These are phyloP conservation scores for Tolypocladium capitatum DNA, from an alignment of 2,329 filamentous ascomycete genomes.

Conservation along the genomic window DNA sequence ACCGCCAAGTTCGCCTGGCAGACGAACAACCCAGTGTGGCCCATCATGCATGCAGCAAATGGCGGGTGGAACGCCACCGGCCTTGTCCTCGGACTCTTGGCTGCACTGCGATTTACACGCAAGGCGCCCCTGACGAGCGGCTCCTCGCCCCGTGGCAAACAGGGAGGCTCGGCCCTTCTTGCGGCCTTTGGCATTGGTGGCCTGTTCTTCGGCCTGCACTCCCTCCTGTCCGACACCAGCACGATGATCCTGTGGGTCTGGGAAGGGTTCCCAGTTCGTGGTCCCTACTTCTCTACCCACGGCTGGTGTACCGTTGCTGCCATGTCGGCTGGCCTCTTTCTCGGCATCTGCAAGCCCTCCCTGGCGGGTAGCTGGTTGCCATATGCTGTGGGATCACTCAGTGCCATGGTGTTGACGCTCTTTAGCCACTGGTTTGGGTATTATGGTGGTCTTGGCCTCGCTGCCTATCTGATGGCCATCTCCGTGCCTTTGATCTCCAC, in stretches of 20 bases:
- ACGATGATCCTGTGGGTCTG: slow-evolving; percentile 99
- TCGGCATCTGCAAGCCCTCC: slow-evolving; percentile 60
- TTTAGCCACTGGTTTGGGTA: slow-evolving; percentile 80
- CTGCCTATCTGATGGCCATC: slow-evolving; percentile 71
- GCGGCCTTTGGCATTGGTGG: slow-evolving; percentile 70
- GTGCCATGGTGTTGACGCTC: slow-evolving; percentile 64
- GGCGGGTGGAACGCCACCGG: slow-evolving; percentile 88
- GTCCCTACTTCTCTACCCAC: slow-evolving; percentile 79
- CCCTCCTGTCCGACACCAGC: slow-evolving; percentile 87
- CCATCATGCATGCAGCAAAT: slow-evolving; percentile 77
- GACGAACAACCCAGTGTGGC: slow-evolving; percentile 96
- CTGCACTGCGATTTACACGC: slow-evolving; percentile 63
- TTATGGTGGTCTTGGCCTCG: slow-evolving; percentile 63
- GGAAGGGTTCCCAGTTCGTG: slow-evolving; percentile 87
- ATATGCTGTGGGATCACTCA: slow-evolving; percentile 65
- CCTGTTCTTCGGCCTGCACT: slow-evolving; percentile 80
- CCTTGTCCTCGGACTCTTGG: slow-evolving; percentile 59
- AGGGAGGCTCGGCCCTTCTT: slow-evolving; percentile 54
- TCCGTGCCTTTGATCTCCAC: slow-evolving; percentile 62
- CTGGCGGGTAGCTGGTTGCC: slow-evolving; percentile 66
- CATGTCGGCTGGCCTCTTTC: slow-evolving; percentile 70
- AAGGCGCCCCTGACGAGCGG: slow-evolving; percentile 37
- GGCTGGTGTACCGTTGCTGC: slow-evolving; percentile 74
- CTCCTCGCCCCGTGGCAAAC: slow-evolving; percentile 16
- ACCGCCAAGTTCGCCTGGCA: slow-evolving; percentile 85